phyloP scores from a whole-genome alignment of 306 rosid species.

The Vigna reflexopilosa region DNA sequence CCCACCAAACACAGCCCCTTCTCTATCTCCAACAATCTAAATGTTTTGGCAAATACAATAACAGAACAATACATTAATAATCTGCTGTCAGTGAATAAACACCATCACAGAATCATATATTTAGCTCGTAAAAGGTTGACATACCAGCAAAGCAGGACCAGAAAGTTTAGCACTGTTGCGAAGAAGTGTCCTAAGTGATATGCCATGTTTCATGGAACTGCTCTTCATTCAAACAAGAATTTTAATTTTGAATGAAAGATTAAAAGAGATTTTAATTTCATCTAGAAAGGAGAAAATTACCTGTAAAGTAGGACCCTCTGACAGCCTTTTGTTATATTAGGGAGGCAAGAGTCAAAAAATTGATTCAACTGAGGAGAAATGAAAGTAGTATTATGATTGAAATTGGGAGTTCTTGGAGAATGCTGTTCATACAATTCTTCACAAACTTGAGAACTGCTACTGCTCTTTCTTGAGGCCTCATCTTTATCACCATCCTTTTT shows the following conservation, averaged over 20 bases:
- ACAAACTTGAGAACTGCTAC: too few relatives aligned
- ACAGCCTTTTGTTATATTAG: conserved; percentile 80
- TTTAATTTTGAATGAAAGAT: too few relatives aligned
- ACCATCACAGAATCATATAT: conserved; percentile 9
- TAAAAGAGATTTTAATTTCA: too few relatives aligned
- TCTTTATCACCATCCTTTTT: too few relatives aligned
- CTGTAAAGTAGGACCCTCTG: conserved; percentile 75
- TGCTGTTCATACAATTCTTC: conserved; percentile 12
- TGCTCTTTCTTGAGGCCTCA: too few relatives aligned
- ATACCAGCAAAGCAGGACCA: conserved; percentile 80
- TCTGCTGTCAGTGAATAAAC: neutral
- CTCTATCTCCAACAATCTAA: conserved; percentile 75
- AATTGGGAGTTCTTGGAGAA: conserved; percentile 51
- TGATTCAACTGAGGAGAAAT: conserved; percentile 64
- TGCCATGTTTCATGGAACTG: conserved; percentile 87
- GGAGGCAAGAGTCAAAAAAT: conserved; percentile 68
- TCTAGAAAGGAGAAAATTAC: conserved; percentile 38
- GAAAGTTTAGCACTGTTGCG: conserved; percentile 70
- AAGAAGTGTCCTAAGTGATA: conserved; percentile 80
- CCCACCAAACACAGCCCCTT: conserved; percentile 87
- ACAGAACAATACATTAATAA: neutral
- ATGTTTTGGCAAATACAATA: conserved; percentile 31
- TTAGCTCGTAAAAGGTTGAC: conserved; percentile 28
- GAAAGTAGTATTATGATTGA: conserved; percentile 63
- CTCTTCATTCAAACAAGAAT: conserved; percentile 63